phyloP scores from a whole-genome alignment of 176 grass and related monocot genomes.

The Carex parvula region DNA sequence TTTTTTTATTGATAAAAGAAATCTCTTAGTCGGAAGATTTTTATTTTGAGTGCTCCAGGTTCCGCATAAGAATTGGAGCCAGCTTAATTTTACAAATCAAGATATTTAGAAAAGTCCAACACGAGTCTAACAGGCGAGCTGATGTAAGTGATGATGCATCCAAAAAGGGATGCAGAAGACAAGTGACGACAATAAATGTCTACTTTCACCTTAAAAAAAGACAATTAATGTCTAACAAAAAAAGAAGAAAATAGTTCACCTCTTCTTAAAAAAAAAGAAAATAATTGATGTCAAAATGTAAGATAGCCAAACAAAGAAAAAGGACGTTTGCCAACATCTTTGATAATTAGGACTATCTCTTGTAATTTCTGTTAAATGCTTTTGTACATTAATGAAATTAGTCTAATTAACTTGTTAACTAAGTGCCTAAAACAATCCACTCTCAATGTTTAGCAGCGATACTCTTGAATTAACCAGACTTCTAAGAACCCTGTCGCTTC shows the following conservation, averaged over 20 bases:
- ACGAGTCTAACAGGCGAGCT: no score
- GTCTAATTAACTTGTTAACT: not conserved
- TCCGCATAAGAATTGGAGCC: not conserved
- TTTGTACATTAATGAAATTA: not conserved
- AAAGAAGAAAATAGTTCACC: no score
- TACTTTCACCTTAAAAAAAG: no score
- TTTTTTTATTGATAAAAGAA: no score
- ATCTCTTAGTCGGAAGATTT: not conserved
- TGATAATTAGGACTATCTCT: not conserved
- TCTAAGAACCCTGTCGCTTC: constrained; percentile 58
- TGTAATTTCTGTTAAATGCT: not conserved
- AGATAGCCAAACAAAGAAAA: not conserved
- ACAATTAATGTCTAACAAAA: no score
- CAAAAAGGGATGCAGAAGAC: no score
- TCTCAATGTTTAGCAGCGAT: constrained; percentile 49
- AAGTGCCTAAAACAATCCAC: not conserved
- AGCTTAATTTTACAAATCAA: no score
- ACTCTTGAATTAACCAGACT: constrained; percentile 67
- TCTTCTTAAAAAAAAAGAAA: no score
- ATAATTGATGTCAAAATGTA: not conserved
- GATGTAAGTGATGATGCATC: no score
- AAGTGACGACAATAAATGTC: no score
- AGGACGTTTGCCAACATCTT: not conserved
- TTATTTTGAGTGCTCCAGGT: not conserved
- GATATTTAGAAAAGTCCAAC: no score